Base-by-base conservation (phyloP, 139 green algal genomes). In the Volvox reticuliferus region DNA sequence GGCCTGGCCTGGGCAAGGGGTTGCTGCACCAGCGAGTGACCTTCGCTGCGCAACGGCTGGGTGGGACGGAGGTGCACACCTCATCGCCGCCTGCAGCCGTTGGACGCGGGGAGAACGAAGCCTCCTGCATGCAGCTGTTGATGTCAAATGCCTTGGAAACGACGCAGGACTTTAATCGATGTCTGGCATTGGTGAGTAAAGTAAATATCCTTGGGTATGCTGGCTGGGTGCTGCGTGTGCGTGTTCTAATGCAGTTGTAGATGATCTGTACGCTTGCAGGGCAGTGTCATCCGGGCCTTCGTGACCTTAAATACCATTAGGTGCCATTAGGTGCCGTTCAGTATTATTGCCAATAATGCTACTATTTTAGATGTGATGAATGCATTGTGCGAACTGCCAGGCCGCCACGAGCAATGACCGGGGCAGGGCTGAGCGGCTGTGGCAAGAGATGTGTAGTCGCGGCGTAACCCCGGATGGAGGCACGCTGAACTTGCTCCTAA, bases 381-480 rank as follows among this genome's bases (percentile, higher is more conserved):
- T 9, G 44, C 5, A 55, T 55, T 9, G 44, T 55, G 44, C 44
- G 44, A 55, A 73, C 78, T 19, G 36, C 35, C 87, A 91, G 87
- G 87, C 76, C 76, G 76, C 87, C 16, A 82, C 22, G 61, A 32
- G 20, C 37, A 62, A 71, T 21, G 61, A 91, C 33, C 75, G 87
- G 26, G 87, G 62, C 0, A 32, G 1, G 5, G 76, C 76, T 0
- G 87, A 91, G 28, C 44, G 87, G 55, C 61, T 91, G 32, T 91
- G 87, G 87, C 76, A 82, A 2, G 87, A 85, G 76, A 85, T 91
- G 87, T 91, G 76, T 62, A 78, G 71, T 19, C 33, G 76, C 24
- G 62, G 62, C 32, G 50, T 91, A 9, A 18, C 76, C 5, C 87
- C 87, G 1, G 71, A 85, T 62, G 35, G 77, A 12, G 28, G 44